Evolutionary conservation across 139 green algal species (phyloP).

Genomic region (Nannochloris sp.): DNA sequence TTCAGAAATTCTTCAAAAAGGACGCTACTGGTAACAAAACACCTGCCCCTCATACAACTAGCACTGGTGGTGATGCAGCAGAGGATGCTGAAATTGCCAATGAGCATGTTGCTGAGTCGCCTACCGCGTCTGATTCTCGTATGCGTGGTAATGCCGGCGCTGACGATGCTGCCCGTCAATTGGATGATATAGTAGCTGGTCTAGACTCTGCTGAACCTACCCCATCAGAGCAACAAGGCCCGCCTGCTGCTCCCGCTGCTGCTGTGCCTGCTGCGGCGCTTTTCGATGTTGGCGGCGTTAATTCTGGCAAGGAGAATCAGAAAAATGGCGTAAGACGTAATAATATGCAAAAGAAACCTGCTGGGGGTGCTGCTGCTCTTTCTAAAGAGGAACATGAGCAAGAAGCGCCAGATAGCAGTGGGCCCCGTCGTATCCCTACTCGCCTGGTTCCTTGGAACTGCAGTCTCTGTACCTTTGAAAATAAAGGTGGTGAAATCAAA

Average conservation of each 20-base stretch:
- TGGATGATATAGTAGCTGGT: not conserved
- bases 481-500: conserved; percentile 13
- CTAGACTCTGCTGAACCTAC: not conserved
- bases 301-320: not conserved
- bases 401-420: not conserved
- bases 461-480: conserved; percentile 33
- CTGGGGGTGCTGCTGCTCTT: not conserved
- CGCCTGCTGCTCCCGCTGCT: not conserved
- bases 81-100: not conserved
- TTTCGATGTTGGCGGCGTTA: too few relatives aligned
- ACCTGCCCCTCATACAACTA: not conserved
- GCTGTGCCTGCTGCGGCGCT: not conserved
- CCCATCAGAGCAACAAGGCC: not conserved
- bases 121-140: not conserved
- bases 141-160: not conserved
- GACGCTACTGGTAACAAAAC: not conserved
- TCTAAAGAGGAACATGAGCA: not conserved
- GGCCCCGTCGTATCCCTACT: conserved; percentile 14
- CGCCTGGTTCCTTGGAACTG: conserved; percentile 35
- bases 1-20: not conserved
- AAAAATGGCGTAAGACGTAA: not conserved
- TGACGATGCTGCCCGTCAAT: not conserved
- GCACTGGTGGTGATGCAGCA: conserved; percentile 1
- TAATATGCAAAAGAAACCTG: too few relatives aligned
- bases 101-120: not conserved